Evolutionary conservation across 2,329 filamentous ascomycete genomes (phyloP).

Genomic region (Orbilia quercus): DNA sequence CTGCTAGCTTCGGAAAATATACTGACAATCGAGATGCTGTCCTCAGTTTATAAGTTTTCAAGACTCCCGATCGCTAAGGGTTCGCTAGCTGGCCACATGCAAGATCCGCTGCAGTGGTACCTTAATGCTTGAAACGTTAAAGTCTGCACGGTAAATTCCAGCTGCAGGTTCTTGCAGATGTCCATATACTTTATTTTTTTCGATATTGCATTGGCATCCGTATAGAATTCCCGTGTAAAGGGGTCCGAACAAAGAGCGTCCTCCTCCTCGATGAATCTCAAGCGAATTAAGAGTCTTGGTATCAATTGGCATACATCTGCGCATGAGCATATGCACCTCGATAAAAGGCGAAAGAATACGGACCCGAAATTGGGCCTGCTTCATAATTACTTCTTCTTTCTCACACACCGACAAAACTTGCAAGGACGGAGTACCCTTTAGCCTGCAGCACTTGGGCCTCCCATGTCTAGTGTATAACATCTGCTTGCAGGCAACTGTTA

Average conservation of each 20-base stretch:
- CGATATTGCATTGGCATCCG: constrained; percentile 12
- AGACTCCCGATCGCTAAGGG: constrained; percentile 32
- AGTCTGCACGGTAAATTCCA: constrained; percentile 41
- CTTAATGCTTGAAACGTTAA: constrained; percentile 24
- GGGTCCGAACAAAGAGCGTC: constrained; percentile 19
- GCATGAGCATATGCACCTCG: constrained; percentile 1
- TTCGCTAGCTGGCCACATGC: constrained; percentile 36
- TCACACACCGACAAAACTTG: constrained; percentile 7
- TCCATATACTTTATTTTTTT: constrained; percentile 26
- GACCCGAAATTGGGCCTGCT: constrained; percentile 24
- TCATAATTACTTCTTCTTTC: constrained; percentile 37
- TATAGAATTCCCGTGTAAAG: constrained; percentile 20
- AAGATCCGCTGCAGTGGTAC: constrained; percentile 16
- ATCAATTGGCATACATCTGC: constrained; percentile 27
- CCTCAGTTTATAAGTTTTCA: constrained; percentile 48
- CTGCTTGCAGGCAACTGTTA: constrained; percentile 26
- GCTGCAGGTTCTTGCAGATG: constrained; percentile 17
- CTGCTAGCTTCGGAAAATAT: constrained; percentile 49
- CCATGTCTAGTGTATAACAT: constrained; percentile 28
- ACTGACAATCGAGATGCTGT: constrained; percentile 10
- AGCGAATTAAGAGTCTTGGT: constrained; percentile 35
- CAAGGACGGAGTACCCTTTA: not conserved
- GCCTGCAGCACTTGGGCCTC: constrained; percentile 16
- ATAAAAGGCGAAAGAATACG: constrained; percentile 21
- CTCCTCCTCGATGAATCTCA: constrained; percentile 24